phyloP scores from a whole-genome alignment of 768 basidiomycete species.

The Mycena galericulata region DNA sequence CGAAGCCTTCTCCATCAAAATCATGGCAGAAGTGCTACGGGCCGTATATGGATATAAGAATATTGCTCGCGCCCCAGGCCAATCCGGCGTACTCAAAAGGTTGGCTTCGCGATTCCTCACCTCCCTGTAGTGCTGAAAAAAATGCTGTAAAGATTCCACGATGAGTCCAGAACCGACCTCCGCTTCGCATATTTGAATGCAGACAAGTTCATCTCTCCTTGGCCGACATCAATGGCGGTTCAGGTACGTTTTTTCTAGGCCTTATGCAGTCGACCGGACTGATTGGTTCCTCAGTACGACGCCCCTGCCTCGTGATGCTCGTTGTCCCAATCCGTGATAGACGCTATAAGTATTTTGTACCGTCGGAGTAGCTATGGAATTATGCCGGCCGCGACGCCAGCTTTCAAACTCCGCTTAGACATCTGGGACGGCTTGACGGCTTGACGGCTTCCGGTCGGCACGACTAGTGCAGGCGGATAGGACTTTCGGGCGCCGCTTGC shows the following conservation, averaged over 20 bases:
- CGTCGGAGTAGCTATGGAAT: too few relatives aligned
- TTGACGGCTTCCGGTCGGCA: too few relatives aligned
- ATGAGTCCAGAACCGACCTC: constrained; percentile 59
- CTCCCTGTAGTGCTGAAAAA: background rate
- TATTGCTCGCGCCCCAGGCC: constrained; percentile 74
- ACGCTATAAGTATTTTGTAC: background rate
- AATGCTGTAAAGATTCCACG: constrained; percentile 59
- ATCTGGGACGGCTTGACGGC: too few relatives aligned
- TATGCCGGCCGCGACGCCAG: too few relatives aligned
- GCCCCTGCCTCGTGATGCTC: background rate
- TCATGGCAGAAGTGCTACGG: constrained; percentile 71
- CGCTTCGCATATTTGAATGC: constrained; percentile 68
- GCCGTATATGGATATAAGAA: constrained; percentile 70
- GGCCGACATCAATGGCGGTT: constrained; percentile 76
- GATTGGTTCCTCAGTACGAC: constrained; percentile 19
- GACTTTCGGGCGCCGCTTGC: too few relatives aligned
- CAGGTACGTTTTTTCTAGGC: constrained; percentile 56
- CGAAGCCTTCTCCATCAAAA: constrained; percentile 67
- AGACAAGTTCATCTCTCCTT: constrained; percentile 64
- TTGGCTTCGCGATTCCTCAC: constrained; percentile 35
- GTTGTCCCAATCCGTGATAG: too few relatives aligned
- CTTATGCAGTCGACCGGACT: too few relatives aligned
- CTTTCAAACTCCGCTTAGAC: too few relatives aligned
- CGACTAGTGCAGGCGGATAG: too few relatives aligned
- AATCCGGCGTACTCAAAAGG: constrained; percentile 74